Evolutionary conservation across 371 early-diverging fungal genomes (phyloP).

Genomic region (Syncephalastrum contaminatum): DNA sequence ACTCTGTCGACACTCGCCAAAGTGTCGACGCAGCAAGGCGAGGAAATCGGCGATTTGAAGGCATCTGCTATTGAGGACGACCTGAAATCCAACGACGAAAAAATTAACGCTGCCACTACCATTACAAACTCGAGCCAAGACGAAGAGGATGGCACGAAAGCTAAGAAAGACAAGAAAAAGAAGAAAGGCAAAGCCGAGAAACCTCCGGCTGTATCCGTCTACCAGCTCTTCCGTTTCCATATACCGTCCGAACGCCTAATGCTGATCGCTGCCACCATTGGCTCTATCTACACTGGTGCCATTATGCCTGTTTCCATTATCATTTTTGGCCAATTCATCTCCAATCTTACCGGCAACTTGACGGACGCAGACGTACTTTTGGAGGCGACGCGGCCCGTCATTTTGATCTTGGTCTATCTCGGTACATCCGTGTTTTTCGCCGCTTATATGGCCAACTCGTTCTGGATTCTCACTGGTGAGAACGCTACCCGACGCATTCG

Average conservation of each 20-base stretch:
- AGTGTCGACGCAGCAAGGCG: no score
- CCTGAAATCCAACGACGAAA: neutral
- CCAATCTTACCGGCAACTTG: slow-evolving; percentile 27
- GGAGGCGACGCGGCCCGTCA: slow-evolving; percentile 29
- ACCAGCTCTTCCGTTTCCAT: slow-evolving; percentile 35
- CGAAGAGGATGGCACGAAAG: slow-evolving; percentile 4
- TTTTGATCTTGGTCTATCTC: slow-evolving; percentile 28
- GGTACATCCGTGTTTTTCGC: slow-evolving; percentile 26
- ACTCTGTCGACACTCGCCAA: no score
- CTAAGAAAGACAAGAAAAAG: slow-evolving; percentile 12
- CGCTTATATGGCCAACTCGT: slow-evolving; percentile 23
- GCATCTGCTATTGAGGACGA: neutral
- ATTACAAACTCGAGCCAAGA: slow-evolving; percentile 2
- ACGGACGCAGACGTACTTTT: slow-evolving; percentile 10
- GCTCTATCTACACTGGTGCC: slow-evolving; percentile 33
- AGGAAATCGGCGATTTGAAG: no score
- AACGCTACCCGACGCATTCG: slow-evolving; percentile 57
- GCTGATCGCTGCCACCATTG: slow-evolving; percentile 23
- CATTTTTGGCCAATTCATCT: slow-evolving; percentile 45
- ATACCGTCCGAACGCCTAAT: slow-evolving; percentile 20
- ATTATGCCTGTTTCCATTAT: slow-evolving; percentile 41
- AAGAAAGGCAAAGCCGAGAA: slow-evolving; percentile 39
- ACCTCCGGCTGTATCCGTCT: slow-evolving; percentile 26
- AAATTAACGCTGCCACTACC: slow-evolving; percentile 1
- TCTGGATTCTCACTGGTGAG: slow-evolving; percentile 39